phyloP scores from a whole-genome alignment of 2,329 filamentous ascomycete genomes.

The Aspergillus candidus region DNA sequence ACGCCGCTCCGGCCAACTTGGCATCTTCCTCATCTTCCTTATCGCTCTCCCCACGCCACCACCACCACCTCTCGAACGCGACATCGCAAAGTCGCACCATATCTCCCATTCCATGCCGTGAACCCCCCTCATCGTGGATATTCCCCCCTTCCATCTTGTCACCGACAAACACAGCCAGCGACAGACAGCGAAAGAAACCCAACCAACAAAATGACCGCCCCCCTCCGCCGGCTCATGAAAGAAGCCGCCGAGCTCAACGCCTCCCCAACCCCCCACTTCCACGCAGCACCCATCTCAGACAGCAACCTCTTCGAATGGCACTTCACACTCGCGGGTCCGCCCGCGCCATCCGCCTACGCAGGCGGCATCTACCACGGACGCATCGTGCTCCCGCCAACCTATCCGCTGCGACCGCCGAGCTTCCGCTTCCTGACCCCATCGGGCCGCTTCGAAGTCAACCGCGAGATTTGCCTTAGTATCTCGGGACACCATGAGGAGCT shows the following conservation, averaged over 20 bases:
- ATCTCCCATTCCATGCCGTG: neutral
- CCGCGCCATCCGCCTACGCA: constrained; percentile 67
- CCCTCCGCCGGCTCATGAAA: constrained; percentile 50
- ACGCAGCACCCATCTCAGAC: constrained; percentile 72
- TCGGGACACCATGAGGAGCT: constrained; percentile 95
- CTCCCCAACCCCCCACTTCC: constrained; percentile 76
- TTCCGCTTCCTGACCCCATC: constrained; percentile 92
- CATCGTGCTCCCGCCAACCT: constrained; percentile 81
- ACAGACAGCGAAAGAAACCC: constrained; percentile 7
- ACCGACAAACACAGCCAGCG: neutral
- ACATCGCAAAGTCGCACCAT: too few relatives aligned
- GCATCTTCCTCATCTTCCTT: too few relatives aligned
- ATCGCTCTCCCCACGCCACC: too few relatives aligned
- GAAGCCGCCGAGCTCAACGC: constrained; percentile 82
- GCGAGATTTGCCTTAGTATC: constrained; percentile 93
- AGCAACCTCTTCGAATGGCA: constrained; percentile 97
- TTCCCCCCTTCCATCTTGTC: neutral
- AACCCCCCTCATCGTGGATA: neutral
- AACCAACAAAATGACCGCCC: constrained; percentile 26
- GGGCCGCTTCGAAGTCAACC: constrained; percentile 90
- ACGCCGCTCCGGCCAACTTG: too few relatives aligned
- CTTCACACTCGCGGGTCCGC: constrained; percentile 90
- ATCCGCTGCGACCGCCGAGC: constrained; percentile 86
- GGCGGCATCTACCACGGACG: constrained; percentile 89
- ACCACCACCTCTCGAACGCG: too few relatives aligned